Base-by-base conservation (phyloP, 106 monocot genomes). In the Amphibolis antarctica region DNA sequence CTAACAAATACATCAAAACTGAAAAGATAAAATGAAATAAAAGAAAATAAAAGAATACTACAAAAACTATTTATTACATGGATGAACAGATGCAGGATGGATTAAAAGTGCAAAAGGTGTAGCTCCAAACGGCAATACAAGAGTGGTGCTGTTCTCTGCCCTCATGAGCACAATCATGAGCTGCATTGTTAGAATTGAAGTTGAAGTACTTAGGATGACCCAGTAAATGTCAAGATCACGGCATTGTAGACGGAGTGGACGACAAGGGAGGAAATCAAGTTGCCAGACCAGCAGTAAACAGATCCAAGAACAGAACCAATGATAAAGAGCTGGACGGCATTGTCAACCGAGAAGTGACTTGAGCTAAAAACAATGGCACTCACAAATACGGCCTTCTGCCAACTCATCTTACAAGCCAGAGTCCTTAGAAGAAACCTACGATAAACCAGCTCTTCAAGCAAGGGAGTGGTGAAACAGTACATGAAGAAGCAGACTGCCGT, bases 231-330 rank as follows among this genome's bases (percentile, higher is more conserved):
- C 42, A 93, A 79, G 63, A 85, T 79, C 12, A 62, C 66, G 19
- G 82, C 85, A 79, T 93, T 93, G 72, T 93, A 93, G 12, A 79
- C 18, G 29, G 93, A 83, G 70, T 93, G 93, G 43, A 89, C 59
- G 25, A 64, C 45, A 25, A 93, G 63, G 19, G 88, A 68, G 60
- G 93, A 62, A 54, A 59, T 67, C 44, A 93, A 30, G 51, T 74
- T 81, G 29, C 81, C 85, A 52, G 76, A 74, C 85, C 85, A 81
- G 58, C 85, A 86, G 60, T 88, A 93, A 5, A 65, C 81, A 28
- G 77, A 83, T 13, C 88, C 93, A 61, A 88, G 81, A 76, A 93
- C 70, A 72, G 72, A 79, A 36, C 93, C 93, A 68, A 93, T 71
- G 4, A 86, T 29, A 67, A 89, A 89, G 22, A 93, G 73, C 58